phyloP scores from a whole-genome alignment of 1,139 yeast genomes.

The Sugiyamaella neomexicana region DNA sequence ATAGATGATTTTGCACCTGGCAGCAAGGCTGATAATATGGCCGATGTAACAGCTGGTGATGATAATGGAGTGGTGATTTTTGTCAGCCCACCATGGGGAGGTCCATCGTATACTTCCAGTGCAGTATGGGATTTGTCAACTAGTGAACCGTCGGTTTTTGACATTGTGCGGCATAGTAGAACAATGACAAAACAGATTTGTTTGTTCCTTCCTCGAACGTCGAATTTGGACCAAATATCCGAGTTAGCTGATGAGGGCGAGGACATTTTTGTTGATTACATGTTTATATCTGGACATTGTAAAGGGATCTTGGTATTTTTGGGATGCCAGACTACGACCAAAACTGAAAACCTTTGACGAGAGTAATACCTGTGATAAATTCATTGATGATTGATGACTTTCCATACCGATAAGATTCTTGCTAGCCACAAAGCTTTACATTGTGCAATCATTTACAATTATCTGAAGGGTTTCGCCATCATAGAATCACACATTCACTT shows the following conservation, averaged over 20 bases:
- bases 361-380: too few species aligned
- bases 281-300: slow-evolving; percentile 25
- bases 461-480: too few species aligned
- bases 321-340: slow-evolving; percentile 14
- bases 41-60: neutral
- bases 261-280: slow-evolving; percentile 26
- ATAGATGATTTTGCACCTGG: neutral
- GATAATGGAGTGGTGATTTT: slow-evolving; percentile 51
- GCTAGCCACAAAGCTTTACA: too few species aligned
- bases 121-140: slow-evolving; percentile 51
- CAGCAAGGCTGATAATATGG: neutral
- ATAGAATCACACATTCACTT: too few species aligned
- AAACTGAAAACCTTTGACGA: too few species aligned
- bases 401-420: too few species aligned
- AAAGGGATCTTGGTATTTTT: slow-evolving; percentile 29
- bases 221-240: slow-evolving; percentile 53
- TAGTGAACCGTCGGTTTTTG: slow-evolving; percentile 32
- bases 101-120: slow-evolving; percentile 59
- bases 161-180: slow-evolving; percentile 45
- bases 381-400: too few species aligned
- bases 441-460: too few species aligned
- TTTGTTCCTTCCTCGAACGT: slow-evolving; percentile 74
- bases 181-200: slow-evolving; percentile 55
- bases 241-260: slow-evolving; percentile 20
- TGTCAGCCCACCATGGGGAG: slow-evolving; percentile 98